Base-by-base conservation (phyloP, 2,329 filamentous ascomycete species). In the Drechslerella coelobrocha region DNA sequence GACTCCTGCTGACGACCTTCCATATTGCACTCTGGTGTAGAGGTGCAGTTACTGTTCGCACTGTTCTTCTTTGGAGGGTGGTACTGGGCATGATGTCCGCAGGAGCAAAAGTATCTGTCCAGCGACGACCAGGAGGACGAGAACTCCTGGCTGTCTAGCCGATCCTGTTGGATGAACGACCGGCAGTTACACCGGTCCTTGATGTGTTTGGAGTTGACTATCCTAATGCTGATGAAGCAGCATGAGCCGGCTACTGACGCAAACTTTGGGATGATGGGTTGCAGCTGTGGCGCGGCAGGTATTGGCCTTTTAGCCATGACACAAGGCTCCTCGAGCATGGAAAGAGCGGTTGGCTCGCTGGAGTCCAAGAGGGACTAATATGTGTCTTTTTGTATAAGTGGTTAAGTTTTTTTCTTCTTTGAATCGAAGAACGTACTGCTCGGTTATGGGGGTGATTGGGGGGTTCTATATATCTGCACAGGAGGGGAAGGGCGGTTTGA, bases 91-190 rank as follows among this genome's bases (percentile, higher is more conserved):
- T 71, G 66, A 48, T 71, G 66, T 26, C 66, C 66, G 53, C 66
- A 71, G 39, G 66, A 71, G 54, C 66, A 71, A 63, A 71, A 71
- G 59, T 71, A 71, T 60, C 59, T 71, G 41, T 71, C 66, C 66
- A 71, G 23, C 47, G 66, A 71, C 34, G 66, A 71, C 66, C 66
- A 71, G 19, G 66, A 71, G 59, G 60, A 63, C 48, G 52, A 48
- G 41, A 48, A 55, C 21, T 52, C 57, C 23, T 63, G 60, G 9
- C 55, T 59, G 19, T 63, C 66, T 24, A 63, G 53, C 47, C 54
- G 51, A n/a, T 53, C 41, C 45, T 71, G 60, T 48, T 71, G 66
- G 27, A 63, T 63, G 21, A 71, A 71, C 12, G 66, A 71, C 37
- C 66, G 52, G 41, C 66, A 71, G 53, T 55, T 60, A 31, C 66